Conservation (phyloP, 345 rosid species). For the Lepidium sativum region DNA sequence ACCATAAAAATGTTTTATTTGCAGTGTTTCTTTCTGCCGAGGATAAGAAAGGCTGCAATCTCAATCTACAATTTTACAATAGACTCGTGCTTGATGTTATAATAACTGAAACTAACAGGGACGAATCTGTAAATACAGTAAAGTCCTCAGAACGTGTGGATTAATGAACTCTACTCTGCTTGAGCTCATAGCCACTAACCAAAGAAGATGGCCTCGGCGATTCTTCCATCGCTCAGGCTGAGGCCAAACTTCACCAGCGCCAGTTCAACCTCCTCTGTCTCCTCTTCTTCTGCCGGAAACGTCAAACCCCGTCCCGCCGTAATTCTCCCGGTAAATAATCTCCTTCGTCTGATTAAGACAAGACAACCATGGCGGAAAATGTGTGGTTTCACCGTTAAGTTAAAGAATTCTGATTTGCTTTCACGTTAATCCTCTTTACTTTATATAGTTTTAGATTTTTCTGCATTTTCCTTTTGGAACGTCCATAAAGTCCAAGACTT, state of each 20-base stretch:
- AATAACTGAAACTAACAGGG: background rate
- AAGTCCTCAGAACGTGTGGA: conserved; percentile 3
- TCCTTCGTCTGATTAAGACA: background rate
- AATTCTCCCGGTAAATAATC: conserved; percentile 65
- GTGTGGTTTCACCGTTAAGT: background rate
- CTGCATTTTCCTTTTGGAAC: background rate
- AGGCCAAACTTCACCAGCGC: conserved; percentile 25
- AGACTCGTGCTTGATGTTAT: background rate
- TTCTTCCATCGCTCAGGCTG: conserved; percentile 33
- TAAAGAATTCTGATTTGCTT: background rate
- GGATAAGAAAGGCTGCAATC: background rate
- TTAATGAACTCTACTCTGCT: conserved; percentile 1
- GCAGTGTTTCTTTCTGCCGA: background rate
- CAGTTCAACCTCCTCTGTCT: conserved; percentile 5
- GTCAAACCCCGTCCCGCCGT: conserved; percentile 54
- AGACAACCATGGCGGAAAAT: background rate
- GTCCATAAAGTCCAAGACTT: background rate
- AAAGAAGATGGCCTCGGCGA: conserved; percentile 38
- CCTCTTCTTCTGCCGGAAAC: conserved; percentile 20
- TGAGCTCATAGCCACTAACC: conserved; percentile 18
- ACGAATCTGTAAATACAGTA: background rate
- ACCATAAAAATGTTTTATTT: background rate
- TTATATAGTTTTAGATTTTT: background rate
- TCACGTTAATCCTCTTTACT: background rate
- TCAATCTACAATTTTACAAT: background rate